Evolutionary conservation across 495 filamentous ascomycete genomes (phyloP), one percentile per base, ranked within the genome.

Genomic region (Extremus antarcticus): DNA sequence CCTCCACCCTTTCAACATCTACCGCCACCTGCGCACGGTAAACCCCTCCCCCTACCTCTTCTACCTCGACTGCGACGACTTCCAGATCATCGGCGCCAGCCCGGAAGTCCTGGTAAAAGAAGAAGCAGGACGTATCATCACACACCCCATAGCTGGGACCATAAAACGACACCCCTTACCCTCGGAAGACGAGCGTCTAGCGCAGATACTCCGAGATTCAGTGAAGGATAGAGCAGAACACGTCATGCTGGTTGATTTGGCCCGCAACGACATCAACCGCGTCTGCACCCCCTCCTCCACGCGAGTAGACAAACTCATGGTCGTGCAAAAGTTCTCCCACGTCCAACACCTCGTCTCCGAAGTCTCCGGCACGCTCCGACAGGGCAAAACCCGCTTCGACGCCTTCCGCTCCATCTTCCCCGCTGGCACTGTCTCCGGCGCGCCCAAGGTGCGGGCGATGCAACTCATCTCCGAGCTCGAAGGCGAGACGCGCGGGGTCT

Each of bases 161-260:
- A 90, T 97, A 54, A 86, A 83, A 69, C 82, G 94, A 53, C 92
- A 90, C 51, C 81, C 79, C 63, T 87, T 83, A 11, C 72, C 78
- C 0, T 85, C 87, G 64, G 86, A 94, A 55, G 92, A 98, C 68
- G 82, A 83, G 47, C 70, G 65, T 15, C 80, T 98, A 15, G 90
- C 94, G 1, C 73, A 82, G 21, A 83, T 88, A 66, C 81, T 98
- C 45, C 78, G 81, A 25, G 75, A 75, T 54, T 90, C 85, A 51
- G 75, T 94, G 19, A 98, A 98, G 67, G 92, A 98, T 71, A 81
- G 92, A 53, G 92, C 92, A 43, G 92, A 97, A 71, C 92, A 96
- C 72, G 92, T 98, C 63, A 98, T 98, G 92, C 76, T 98, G 41
- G 92, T 98, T n/a, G 92, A 98, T 66, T 76, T 98, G 19, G 92